Conservation (phyloP, 108 stramenopile genomes). For the Fragilaria crotonensis region DNA sequence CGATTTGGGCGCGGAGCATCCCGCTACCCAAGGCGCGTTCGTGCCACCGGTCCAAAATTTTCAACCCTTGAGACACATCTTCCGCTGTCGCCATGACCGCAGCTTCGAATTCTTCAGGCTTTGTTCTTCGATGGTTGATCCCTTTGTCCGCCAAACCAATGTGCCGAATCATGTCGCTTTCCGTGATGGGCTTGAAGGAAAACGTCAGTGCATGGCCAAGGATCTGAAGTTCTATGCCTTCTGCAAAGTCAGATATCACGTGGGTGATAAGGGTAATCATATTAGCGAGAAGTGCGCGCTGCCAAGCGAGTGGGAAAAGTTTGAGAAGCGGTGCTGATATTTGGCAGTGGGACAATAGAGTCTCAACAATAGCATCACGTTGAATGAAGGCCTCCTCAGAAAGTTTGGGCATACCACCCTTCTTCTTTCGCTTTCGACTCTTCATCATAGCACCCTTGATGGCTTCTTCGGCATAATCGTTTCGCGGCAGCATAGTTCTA, state of each 20-base stretch:
- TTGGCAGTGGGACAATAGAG: slow-evolving; percentile 77
- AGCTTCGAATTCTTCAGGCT: slow-evolving; percentile 74
- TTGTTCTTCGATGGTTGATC: slow-evolving; percentile 46
- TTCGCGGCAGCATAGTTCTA: slow-evolving; percentile 28
- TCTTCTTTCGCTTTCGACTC: slow-evolving; percentile 31
- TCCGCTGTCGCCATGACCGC: slow-evolving; percentile 76
- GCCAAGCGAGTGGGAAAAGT: slow-evolving; percentile 82
- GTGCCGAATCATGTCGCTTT: slow-evolving; percentile 67
- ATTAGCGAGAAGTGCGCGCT: slow-evolving; percentile 81
- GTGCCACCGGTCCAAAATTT: slow-evolving; percentile 80
- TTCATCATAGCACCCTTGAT: slow-evolving; percentile 57
- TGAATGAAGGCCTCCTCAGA: slow-evolving; percentile 65
- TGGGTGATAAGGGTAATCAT: slow-evolving; percentile 74
- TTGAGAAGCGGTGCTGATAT: slow-evolving; percentile 81
- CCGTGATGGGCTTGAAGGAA: slow-evolving; percentile 80
- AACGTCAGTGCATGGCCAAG: slow-evolving; percentile 76
- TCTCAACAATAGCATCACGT: slow-evolving; percentile 79
- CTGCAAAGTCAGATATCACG: slow-evolving; percentile 75
- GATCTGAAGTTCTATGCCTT: slow-evolving; percentile 74
- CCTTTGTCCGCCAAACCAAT: slow-evolving; percentile 48
- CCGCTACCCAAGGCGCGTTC: slow-evolving; percentile 78
- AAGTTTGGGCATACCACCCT: neutral
- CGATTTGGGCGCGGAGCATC: slow-evolving; percentile 72
- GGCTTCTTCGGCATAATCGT: slow-evolving; percentile 44
- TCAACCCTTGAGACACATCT: slow-evolving; percentile 63